A percentile compares a stretch with the other conserved stretches of the same genome.
phyloP scores from a whole-genome alignment of 1,284 basidiomycete genomes.

The Ustilago shanxiensis region DNA sequence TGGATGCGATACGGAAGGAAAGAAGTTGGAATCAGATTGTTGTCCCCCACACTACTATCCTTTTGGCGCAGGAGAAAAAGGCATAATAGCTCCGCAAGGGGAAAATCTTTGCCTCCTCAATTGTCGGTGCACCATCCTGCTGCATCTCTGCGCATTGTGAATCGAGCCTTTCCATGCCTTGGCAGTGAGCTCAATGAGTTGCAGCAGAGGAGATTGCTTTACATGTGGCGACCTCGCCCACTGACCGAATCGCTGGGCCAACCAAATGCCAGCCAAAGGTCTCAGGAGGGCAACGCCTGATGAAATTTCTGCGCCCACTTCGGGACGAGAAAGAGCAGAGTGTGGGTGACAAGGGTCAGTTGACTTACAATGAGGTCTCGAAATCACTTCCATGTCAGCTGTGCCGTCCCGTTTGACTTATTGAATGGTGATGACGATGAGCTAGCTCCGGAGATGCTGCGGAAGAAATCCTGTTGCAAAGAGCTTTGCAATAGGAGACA shows the following conservation, averaged over 20 bases:
- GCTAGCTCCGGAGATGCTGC: too few relatives aligned
- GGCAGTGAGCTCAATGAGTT: background rate
- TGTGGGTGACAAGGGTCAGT: slow-evolving; percentile 16
- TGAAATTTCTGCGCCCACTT: slow-evolving; percentile 10
- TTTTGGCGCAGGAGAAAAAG: background rate
- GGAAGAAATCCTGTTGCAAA: background rate
- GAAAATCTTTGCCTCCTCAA: background rate
- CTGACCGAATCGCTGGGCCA: slow-evolving; percentile 42
- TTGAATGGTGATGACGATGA: slow-evolving; percentile 3
- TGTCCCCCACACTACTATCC: background rate
- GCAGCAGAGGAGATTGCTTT: background rate
- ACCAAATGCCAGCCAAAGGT: slow-evolving; percentile 14
- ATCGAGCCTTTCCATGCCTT: background rate
- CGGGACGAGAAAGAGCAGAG: background rate
- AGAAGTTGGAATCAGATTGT: background rate
- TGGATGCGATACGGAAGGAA: background rate
- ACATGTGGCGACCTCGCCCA: slow-evolving; percentile 11
- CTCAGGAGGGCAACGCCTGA: slow-evolving; percentile 4
- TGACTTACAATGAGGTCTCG: slow-evolving; percentile 31
- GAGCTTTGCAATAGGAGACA: background rate
- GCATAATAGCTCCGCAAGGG: background rate
- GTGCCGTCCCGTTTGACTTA: background rate
- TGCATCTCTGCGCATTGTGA: background rate
- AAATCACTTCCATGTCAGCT: slow-evolving; percentile 45
- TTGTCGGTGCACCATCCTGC: background rate